phyloP scores from a whole-genome alignment of 2,329 filamentous ascomycete species.

The Hymenoscyphus repandus region DNA sequence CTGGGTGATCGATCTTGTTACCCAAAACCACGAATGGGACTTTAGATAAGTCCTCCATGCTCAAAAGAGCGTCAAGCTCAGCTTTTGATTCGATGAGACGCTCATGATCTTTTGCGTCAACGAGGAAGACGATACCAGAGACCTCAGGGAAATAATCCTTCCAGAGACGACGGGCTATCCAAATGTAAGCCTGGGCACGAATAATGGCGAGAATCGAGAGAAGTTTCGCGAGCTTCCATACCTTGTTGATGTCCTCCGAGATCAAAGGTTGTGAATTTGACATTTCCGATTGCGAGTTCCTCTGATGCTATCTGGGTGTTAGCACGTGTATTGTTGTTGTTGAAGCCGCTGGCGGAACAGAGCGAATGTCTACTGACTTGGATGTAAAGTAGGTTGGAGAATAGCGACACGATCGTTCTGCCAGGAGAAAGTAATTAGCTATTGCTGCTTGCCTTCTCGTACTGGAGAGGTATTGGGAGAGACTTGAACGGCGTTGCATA shows the following conservation, averaged over 20 bases:
- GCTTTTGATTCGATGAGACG: slow-evolving; percentile 91
- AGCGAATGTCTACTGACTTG: slow-evolving; percentile 52
- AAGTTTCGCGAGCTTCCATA: slow-evolving; percentile 33
- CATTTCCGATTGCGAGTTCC: slow-evolving; percentile 87
- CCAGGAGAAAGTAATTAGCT: slow-evolving; percentile 14
- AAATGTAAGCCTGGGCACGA: neutral
- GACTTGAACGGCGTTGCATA: neutral
- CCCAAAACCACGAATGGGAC: slow-evolving; percentile 94
- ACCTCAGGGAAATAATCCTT: slow-evolving; percentile 97
- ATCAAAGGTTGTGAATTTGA: slow-evolving; percentile 92
- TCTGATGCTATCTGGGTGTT: slow-evolving; percentile 61
- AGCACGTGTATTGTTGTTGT: slow-evolving; percentile 23
- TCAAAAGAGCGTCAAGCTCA: slow-evolving; percentile 89
- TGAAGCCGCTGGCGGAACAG: neutral
- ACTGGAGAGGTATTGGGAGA: no score
- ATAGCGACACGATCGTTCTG: slow-evolving; percentile 91
- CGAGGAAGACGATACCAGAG: slow-evolving; percentile 93
- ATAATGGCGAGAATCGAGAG: neutral
- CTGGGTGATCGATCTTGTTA: slow-evolving; percentile 99
- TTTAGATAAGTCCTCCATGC: slow-evolving; percentile 95
- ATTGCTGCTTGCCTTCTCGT: neutral
- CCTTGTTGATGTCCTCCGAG: slow-evolving; percentile 91
- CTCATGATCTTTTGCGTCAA: slow-evolving; percentile 96
- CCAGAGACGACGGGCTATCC: slow-evolving; percentile 80
- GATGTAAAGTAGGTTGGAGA: slow-evolving; percentile 84